Base-by-base conservation (phyloP, 441 rosid genomes). In the Populus hybrid region DNA sequence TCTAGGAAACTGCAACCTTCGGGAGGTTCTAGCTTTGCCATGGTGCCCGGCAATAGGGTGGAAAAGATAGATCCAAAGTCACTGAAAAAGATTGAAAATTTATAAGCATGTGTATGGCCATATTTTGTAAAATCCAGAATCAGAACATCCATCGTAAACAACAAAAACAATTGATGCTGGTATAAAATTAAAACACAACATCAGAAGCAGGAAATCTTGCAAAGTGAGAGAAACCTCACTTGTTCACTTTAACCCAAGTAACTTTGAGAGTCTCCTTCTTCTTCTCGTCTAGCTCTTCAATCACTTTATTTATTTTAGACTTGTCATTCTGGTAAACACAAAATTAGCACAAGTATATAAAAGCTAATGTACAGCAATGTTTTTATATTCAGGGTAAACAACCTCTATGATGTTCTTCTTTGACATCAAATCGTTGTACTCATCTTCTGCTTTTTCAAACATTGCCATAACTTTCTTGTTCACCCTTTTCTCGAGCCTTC, bases 391-490 rank as follows among this genome's bases (percentile, higher is more conserved):
- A 68, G 61, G 26, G 69, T 36, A 81, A 79, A 85, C 76, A 76
- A 96, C 99, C 98, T 94, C 98, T 40, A 97, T 92, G 69, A 93
- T 97, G 86, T 80, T 92, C 80, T 97, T 97, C 91, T 92, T 97
- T 21, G 92, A 93, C 83, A 91, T 93, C 85, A 97, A 83, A 81
- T 91, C 97, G 83, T 92, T 92, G 84, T 91, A 94, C 83, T 97
- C 99, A 85, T 97, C 99, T 79, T 97, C 99, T 69, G 99, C 99
- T 87, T 97, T 97, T 89, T 97, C 99, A 77, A 97, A 97, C 99
- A 97, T 95, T 3, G 97, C 90, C 98, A 95, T 97, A 63, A 95
- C 99, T 85, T 95, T 97, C 90, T 97, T 97, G 86, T 97, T 95
- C 74, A 97, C 99, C 84, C 99, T 92, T 83, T 93, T 97, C 84